Evolutionary conservation across 768 basidiomycete species (phyloP), one percentile per base, ranked within the genome.

Genomic region (Russula foetens): DNA sequence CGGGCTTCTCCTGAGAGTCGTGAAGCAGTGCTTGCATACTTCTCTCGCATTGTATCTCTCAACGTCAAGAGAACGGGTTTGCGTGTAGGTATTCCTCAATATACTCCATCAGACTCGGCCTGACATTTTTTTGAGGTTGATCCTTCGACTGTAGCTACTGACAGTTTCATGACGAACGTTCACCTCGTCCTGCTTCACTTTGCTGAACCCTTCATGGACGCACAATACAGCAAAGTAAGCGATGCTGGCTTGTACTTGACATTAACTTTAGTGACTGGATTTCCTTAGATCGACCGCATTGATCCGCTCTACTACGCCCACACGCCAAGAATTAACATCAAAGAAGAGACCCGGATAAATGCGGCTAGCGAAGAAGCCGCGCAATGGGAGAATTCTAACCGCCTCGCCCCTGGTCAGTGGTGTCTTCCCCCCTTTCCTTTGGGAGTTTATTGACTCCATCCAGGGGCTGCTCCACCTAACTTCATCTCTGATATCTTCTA

Each of bases 401-500:
- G 73, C 62, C 68, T 73, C 17, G 65, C 77, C 45, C 71, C 71
- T 52, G 81, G 85, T 84, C 62, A 11, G 68, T 60, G 28, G 44
- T 15, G 4, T 21, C 57, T 38, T 9, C 6, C 29, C 29, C 24
- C 23, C 7, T 56, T 38, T 52, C 8, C 11, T 14, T 35, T 45
- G 43, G 14, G 7, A 51, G n/a, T 21, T n/a, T 48, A 45, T 47
- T 67, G 67, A 84, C 46, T 31, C 29, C 28, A 26, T 26, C 17
- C 21, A 64, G 64, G 62, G 28, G 84, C 80, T n/a, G 70, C 82
- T 3, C 70, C 85, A 6, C 85, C 90, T 2, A 97, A 97, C 70
- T 99, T 99, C 73, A 92, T 98, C 63, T 92, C 96, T 7, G 87
- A 98, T 46, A 84, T 97, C 21, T 98, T 98, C 76, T 98, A 90